These are phyloP conservation scores for Phellopilus nigrolimitatus DNA, from an alignment of 1,284 basidiomycete genomes.

Conservation along the genomic window DNA sequence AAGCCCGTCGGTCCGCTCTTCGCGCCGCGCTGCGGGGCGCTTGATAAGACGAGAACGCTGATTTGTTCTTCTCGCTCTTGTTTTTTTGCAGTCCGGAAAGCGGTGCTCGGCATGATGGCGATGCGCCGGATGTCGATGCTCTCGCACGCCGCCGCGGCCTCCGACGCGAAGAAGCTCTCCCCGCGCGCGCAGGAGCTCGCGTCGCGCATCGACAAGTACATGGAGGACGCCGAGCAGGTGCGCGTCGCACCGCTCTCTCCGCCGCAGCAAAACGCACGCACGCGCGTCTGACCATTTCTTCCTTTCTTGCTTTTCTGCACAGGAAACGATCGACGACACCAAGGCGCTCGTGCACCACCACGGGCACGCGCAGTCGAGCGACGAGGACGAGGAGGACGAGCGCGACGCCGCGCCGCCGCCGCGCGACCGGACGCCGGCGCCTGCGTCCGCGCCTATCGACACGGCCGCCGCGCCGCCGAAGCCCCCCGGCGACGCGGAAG, in stretches of 20 bases:
- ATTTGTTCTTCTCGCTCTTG: neutral
- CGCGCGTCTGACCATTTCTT: neutral
- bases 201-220: constrained; percentile 64
- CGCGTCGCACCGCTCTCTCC: constrained; percentile 18
- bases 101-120: constrained; percentile 81
- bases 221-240: constrained; percentile 76
- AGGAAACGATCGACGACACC: constrained; percentile 25
- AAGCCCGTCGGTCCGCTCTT: constrained; percentile 27
- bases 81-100: constrained; percentile 67
- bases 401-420: neutral
- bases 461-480: neutral
- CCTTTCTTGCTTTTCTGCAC: neutral
- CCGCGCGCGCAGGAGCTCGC: constrained; percentile 49
- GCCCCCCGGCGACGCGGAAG: neutral
- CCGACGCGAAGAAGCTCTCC: constrained; percentile 29
- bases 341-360: constrained; percentile 18
- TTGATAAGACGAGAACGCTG: too few species aligned
- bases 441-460: neutral
- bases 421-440: too few species aligned
- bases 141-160: constrained; percentile 24
- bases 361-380: too few species aligned
- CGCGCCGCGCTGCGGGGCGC: too few species aligned
- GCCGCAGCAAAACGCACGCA: neutral
- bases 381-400: too few species aligned
- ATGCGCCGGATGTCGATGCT: constrained; percentile 72